A percentile compares a stretch with the other conserved stretches of the same genome.
These are phyloP conservation scores for Sugiyamaella lignohabitans DNA, from an alignment of 805 yeast genomes.

Conservation along the genomic window DNA sequence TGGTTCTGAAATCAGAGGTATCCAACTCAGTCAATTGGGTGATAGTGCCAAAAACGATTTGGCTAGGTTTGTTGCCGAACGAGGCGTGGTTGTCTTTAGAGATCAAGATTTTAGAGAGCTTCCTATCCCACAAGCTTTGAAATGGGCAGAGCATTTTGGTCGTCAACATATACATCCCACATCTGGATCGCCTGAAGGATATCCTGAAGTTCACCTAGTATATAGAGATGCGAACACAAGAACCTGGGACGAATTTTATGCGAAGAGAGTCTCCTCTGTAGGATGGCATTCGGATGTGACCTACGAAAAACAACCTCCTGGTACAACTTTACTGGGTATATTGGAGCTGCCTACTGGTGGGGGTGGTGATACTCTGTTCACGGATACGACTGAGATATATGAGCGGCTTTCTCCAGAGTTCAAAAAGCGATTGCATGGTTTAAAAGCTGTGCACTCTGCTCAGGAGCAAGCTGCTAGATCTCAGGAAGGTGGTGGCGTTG, in stretches of 20 bases:
- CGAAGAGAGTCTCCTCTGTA: slow-evolving; percentile 21
- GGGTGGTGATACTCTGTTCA: slow-evolving; percentile 63
- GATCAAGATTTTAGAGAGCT: slow-evolving; percentile 57
- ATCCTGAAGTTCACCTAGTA: slow-evolving; percentile 56
- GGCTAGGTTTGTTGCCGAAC: slow-evolving; percentile 60
- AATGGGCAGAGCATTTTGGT: slow-evolving; percentile 61
- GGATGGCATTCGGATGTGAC: slow-evolving; percentile 70
- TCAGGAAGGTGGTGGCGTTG: slow-evolving; percentile 36
- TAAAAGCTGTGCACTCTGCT: slow-evolving; percentile 63
- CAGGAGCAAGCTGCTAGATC: slow-evolving; percentile 38
- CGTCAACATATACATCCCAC: slow-evolving; percentile 68
- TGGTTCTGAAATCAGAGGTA: slow-evolving; percentile 58
- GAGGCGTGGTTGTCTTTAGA: slow-evolving; percentile 68
- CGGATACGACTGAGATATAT: slow-evolving; percentile 64
- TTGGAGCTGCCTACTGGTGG: slow-evolving; percentile 57
- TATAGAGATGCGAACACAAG: slow-evolving; percentile 42
- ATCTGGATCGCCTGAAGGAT: slow-evolving; percentile 56
- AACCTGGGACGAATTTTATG: slow-evolving; percentile 12
- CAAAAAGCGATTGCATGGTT: slow-evolving; percentile 49
- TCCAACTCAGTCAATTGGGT: slow-evolving; percentile 53
- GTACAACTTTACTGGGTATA: slow-evolving; percentile 57
- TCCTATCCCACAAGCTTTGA: slow-evolving; percentile 27
- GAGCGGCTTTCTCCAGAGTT: slow-evolving; percentile 61
- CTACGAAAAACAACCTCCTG: slow-evolving; percentile 68
- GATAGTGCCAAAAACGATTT: slow-evolving; percentile 59